Conservation (phyloP, 345 rosid species). For the Excoecaria cochinchinensis region DNA sequence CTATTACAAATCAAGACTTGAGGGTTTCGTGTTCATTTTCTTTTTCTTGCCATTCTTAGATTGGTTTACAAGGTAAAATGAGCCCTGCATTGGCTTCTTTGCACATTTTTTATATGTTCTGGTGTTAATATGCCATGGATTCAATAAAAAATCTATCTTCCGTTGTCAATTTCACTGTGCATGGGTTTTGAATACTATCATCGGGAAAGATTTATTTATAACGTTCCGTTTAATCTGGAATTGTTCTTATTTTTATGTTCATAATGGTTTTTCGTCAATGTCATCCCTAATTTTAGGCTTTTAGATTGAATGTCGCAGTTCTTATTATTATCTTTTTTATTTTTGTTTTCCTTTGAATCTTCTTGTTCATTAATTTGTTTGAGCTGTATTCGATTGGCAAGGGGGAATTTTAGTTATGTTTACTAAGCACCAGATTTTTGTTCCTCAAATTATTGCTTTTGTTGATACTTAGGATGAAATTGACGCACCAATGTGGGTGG, state of each 20-base stretch:
- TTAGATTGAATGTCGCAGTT: too few relatives aligned
- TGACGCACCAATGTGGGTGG: constrained; percentile 39
- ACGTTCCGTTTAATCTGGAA: not conserved
- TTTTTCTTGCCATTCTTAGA: not conserved
- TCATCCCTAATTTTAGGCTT: not conserved
- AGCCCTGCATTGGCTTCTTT: not conserved
- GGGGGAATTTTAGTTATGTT: not conserved
- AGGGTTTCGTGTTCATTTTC: not conserved
- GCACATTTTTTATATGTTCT: not conserved
- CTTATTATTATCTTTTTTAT: too few relatives aligned
- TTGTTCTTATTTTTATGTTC: not conserved
- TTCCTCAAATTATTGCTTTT: not conserved
- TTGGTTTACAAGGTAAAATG: not conserved
- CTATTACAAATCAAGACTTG: not conserved
- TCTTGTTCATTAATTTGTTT: constrained; percentile 1
- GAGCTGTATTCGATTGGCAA: not conserved
- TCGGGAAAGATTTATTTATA: not conserved
- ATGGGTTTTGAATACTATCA: not conserved
- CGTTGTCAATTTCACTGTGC: too few relatives aligned
- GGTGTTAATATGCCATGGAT: not conserved
- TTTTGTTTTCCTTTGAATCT: not conserved
- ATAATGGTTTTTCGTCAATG: not conserved
- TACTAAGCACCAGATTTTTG: not conserved
- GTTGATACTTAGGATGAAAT: constrained; percentile 30
- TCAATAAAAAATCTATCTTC: not conserved